Percentiles rank a stretch among this genome's conserved stretches.
phyloP scores from a whole-genome alignment of 2,329 filamentous ascomycete genomes.

The Dichotomopilus funicola region DNA sequence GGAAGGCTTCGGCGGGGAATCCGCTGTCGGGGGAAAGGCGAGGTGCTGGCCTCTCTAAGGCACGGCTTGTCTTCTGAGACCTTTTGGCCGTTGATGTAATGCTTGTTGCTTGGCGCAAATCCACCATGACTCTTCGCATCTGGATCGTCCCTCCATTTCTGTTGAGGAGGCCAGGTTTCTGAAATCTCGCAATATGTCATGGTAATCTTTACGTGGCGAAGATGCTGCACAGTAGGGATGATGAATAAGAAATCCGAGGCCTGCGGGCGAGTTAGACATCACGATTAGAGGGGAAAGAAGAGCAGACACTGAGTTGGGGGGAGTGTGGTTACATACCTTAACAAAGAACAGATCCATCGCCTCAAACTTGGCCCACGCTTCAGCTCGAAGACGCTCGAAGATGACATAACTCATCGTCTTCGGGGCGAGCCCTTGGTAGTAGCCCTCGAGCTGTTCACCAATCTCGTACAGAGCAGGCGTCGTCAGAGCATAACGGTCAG shows the following conservation, averaged over 20 bases:
- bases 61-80: constrained; percentile 46
- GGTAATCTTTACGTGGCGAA: constrained; percentile 48
- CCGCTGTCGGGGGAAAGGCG: constrained; percentile 48
- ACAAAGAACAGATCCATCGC: constrained; percentile 60
- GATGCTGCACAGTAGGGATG: constrained; percentile 51
- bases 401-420: constrained; percentile 37
- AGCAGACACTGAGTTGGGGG: not conserved
- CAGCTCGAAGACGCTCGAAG: constrained; percentile 41
- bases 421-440: constrained; percentile 44
- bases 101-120: constrained; percentile 52
- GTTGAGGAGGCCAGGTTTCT: constrained; percentile 39
- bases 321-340: constrained; percentile 42
- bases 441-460: constrained; percentile 45
- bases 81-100: constrained; percentile 51
- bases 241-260: constrained; percentile 56
- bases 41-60: constrained; percentile 42
- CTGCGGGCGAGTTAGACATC: constrained; percentile 32
- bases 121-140: constrained; percentile 44
- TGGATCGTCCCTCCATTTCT: constrained; percentile 56
- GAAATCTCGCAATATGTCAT: constrained; percentile 55
- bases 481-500: constrained; percentile 49
- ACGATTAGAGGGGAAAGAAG: not conserved
- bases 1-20: constrained; percentile 50
- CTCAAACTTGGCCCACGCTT: constrained; percentile 48
- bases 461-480: constrained; percentile 45